These are phyloP conservation scores for Vanderwaltozyma verrucispora DNA, from an alignment of 805 yeast genomes.

Conservation along the genomic window DNA sequence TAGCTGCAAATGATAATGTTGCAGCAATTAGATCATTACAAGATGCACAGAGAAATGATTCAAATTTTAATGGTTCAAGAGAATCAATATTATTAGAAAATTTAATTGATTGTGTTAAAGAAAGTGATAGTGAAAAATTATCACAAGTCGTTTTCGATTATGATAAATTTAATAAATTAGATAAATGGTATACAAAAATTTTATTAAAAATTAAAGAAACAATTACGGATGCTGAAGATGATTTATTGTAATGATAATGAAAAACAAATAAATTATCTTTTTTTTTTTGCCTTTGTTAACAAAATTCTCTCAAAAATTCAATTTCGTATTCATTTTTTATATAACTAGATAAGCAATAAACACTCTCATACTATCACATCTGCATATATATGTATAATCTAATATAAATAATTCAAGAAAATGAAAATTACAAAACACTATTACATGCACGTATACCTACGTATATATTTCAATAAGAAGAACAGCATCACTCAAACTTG, in stretches of 20 bases:
- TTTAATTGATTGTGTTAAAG: constrained; percentile 61
- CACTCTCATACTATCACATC: too few species aligned
- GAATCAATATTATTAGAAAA: constrained; percentile 63
- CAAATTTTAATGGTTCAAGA: constrained; percentile 59
- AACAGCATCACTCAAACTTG: too few species aligned
- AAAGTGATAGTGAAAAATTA: constrained; percentile 69
- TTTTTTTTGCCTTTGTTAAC: too few species aligned
- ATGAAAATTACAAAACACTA: too few species aligned
- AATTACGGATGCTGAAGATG: constrained; percentile 66
- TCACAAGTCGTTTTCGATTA: constrained; percentile 67
- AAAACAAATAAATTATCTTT: too few species aligned
- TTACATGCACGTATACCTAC: too few species aligned
- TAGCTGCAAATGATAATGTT: constrained; percentile 78
- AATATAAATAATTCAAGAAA: too few species aligned
- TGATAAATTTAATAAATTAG: constrained; percentile 82
- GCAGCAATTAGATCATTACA: constrained; percentile 70
- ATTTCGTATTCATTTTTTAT: too few species aligned
- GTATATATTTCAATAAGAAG: too few species aligned
- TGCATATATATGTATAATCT: too few species aligned
- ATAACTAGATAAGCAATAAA: too few species aligned
- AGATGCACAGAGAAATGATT: constrained; percentile 59
- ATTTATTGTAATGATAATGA: constrained; percentile 23
- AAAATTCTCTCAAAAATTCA: too few species aligned
- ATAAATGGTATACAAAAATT: constrained; percentile 80
- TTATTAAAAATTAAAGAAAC: constrained; percentile 71